phyloP scores from a whole-genome alignment of 2,329 filamentous ascomycete species.

The Aspergillus brasiliensis region DNA sequence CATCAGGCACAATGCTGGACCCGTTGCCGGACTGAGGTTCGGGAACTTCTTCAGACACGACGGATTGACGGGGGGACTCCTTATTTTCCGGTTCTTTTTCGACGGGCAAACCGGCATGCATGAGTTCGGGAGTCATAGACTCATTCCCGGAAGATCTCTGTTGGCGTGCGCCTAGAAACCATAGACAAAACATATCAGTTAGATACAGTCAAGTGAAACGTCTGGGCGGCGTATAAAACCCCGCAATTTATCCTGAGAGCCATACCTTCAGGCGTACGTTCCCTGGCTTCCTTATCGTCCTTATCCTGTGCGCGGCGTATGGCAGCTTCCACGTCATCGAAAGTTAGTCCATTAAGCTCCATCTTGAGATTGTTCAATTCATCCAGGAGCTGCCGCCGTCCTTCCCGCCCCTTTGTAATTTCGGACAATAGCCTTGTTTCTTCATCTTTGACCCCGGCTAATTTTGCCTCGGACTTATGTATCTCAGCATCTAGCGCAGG shows the following conservation, averaged over 20 bases:
- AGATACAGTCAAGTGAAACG: neutral
- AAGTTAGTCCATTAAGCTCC: slow-evolving; percentile 50
- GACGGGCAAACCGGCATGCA: neutral
- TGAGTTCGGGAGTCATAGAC: neutral
- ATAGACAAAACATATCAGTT: neutral
- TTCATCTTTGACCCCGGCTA: slow-evolving; percentile 37
- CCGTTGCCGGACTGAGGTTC: neutral
- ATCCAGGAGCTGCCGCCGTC: slow-evolving; percentile 47
- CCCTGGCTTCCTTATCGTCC: slow-evolving; percentile 5
- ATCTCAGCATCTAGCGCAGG: slow-evolving; percentile 51
- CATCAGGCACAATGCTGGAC: neutral
- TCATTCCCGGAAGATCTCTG: neutral
- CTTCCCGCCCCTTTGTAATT: slow-evolving; percentile 47
- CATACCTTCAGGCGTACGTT: slow-evolving; percentile 13
- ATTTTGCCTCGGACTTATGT: slow-evolving; percentile 34
- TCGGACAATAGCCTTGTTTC: slow-evolving; percentile 47
- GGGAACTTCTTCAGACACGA: neutral
- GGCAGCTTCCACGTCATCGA: slow-evolving; percentile 47
- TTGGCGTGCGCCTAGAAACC: neutral
- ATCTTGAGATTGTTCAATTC: slow-evolving; percentile 53
- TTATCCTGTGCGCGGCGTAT: slow-evolving; percentile 23
- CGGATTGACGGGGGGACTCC: neutral
- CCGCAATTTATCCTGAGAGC: slow-evolving; percentile 24
- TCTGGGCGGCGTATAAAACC: neutral
- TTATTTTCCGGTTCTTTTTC: neutral